Conservation (phyloP, 345 rosid genomes). For the Odontarrhena argentea region DNA sequence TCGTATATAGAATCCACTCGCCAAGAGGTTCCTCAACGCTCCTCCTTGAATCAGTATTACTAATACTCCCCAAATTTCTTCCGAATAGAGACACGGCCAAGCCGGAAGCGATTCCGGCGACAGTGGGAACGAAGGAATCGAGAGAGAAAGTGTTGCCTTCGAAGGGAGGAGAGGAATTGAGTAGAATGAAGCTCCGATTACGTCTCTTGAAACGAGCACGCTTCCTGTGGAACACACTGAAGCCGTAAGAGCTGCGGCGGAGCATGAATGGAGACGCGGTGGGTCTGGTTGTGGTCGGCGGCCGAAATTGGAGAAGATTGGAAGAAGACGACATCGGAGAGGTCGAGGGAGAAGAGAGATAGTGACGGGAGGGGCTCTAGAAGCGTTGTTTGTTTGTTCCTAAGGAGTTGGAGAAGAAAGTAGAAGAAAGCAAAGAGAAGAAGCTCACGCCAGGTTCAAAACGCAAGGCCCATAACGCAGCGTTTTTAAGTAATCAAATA, state of each 20-base stretch:
- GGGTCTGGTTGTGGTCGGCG: slow-evolving; percentile 37
- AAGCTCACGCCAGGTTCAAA: too few relatives aligned
- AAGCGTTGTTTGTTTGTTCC: too few relatives aligned
- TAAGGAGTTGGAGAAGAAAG: too few relatives aligned
- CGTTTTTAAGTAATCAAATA: too few relatives aligned
- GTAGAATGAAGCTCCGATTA: slow-evolving; percentile 31
- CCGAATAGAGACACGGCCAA: slow-evolving; percentile 46
- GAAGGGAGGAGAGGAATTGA: slow-evolving; percentile 45
- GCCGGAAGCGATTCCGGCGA: slow-evolving; percentile 67
- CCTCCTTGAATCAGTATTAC: neutral
- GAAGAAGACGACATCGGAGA: slow-evolving; percentile 25
- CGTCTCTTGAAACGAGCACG: slow-evolving; percentile 55
- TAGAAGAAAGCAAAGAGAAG: too few relatives aligned
- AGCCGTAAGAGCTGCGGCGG: slow-evolving; percentile 41
- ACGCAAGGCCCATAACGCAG: too few relatives aligned
- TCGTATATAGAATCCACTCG: slow-evolving; percentile 78
- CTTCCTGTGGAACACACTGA: slow-evolving; percentile 46
- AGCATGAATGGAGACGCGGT: slow-evolving; percentile 39
- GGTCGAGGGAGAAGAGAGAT: neutral
- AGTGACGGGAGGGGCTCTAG: too few relatives aligned
- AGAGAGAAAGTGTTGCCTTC: slow-evolving; percentile 44
- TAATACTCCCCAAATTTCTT: slow-evolving; percentile 6
- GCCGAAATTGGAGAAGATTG: slow-evolving; percentile 21
- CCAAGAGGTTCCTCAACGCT: slow-evolving; percentile 52
- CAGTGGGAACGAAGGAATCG: slow-evolving; percentile 51